Conservation (phyloP, 2,329 filamentous ascomycete genomes). For the Aspergillus sp. region DNA sequence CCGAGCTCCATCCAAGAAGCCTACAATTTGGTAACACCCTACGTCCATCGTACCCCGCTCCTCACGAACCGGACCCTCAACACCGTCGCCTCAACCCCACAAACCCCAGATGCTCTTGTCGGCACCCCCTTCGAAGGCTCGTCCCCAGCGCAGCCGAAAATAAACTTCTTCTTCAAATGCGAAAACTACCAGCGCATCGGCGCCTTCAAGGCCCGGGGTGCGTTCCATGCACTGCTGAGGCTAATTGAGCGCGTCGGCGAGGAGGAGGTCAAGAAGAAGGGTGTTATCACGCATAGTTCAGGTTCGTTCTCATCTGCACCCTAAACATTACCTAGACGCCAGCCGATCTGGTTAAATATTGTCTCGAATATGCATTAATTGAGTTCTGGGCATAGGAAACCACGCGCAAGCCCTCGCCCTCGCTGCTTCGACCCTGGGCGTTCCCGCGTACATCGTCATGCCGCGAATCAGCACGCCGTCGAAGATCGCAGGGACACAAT, state of each 20-base stretch:
- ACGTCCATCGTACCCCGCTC: slow-evolving; percentile 82
- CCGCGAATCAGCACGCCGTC: slow-evolving; percentile 78
- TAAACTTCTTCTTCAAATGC: slow-evolving; percentile 89
- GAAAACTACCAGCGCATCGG: slow-evolving; percentile 90
- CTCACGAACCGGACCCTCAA: slow-evolving; percentile 76
- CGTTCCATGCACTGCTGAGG: slow-evolving; percentile 78
- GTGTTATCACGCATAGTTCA: slow-evolving; percentile 87
- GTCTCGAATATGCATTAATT: neutral
- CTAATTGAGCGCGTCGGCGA: slow-evolving; percentile 64
- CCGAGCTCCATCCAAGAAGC: slow-evolving; percentile 71
- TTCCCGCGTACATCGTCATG: slow-evolving; percentile 90
- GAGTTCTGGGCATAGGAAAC: slow-evolving; percentile 63
- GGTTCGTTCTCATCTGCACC: slow-evolving; percentile 51
- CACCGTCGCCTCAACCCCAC: slow-evolving; percentile 70
- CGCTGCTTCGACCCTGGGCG: slow-evolving; percentile 69
- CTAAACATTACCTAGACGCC: no score
- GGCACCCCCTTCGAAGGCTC: slow-evolving; percentile 60
- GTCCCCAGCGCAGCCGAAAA: slow-evolving; percentile 60
- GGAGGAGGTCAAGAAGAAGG: slow-evolving; percentile 61
- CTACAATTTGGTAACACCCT: slow-evolving; percentile 68
- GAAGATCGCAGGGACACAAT: slow-evolving; percentile 79
- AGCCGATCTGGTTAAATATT: no score
- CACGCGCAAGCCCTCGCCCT: slow-evolving; percentile 91
- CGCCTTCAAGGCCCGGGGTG: slow-evolving; percentile 89
- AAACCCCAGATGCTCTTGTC: slow-evolving; percentile 52